A percentile compares a stretch with the other conserved stretches of the same genome.
Evolutionary conservation across 352 stramenopile species (phyloP).

Genomic region (Pythium periplocum): DNA sequence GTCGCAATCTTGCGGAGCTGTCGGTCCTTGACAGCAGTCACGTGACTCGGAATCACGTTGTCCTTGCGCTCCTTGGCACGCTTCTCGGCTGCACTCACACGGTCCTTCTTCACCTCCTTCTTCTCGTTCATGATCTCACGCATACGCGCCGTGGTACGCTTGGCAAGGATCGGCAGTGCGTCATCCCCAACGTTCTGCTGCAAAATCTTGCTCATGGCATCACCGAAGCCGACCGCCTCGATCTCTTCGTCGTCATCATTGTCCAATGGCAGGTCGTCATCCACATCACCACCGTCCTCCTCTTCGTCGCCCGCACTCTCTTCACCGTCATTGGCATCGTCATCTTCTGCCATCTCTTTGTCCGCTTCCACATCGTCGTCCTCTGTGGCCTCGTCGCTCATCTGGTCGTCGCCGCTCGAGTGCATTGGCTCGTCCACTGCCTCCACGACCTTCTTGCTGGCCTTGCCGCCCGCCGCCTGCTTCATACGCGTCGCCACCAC

Average conservation of each 20-base stretch:
- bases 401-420: slow-evolving; percentile 3
- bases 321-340: slow-evolving; percentile 7
- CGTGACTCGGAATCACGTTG: slow-evolving; percentile 59
- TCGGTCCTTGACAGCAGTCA: slow-evolving; percentile 57
- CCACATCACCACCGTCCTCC: slow-evolving; percentile 11
- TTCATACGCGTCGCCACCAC: slow-evolving; percentile 2
- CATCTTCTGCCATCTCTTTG: slow-evolving; percentile 3
- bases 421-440: not conserved
- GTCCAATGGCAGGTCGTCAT: slow-evolving; percentile 13
- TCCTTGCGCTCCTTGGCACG: slow-evolving; percentile 71
- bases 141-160: slow-evolving; percentile 80
- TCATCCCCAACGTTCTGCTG: slow-evolving; percentile 64
- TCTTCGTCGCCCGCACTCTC: slow-evolving; percentile 10
- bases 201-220: slow-evolving; percentile 85
- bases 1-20: slow-evolving; percentile 75
- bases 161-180: slow-evolving; percentile 74
- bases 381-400: slow-evolving; percentile 1
- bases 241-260: slow-evolving; percentile 16
- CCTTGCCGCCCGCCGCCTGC: slow-evolving; percentile 6
- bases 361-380: slow-evolving; percentile 4
- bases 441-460: slow-evolving; percentile 3
- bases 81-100: slow-evolving; percentile 69
- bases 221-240: slow-evolving; percentile 67
- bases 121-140: slow-evolving; percentile 78
- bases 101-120: slow-evolving; percentile 56